Evolutionary conservation across 441 rosid genomes (phyloP), one percentile per base, ranked within the genome.

Genomic region (Adansonia rubrostipa): DNA sequence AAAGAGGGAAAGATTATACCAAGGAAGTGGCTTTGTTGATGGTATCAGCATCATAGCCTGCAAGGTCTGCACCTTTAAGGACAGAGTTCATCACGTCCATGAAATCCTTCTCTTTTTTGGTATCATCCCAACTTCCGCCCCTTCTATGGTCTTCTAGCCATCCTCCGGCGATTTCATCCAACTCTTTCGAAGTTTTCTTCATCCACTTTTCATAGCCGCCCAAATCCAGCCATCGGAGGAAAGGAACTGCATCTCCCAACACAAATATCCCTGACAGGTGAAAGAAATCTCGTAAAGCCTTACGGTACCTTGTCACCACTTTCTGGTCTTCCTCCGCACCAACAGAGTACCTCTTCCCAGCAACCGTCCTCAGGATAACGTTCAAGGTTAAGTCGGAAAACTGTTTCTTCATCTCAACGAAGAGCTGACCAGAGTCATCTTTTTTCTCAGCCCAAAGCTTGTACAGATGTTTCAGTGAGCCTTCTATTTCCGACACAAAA

Each of bases 181-280:
- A 9, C 13, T 82, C 84, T 36, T 42, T 71, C 0, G 85, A 77
- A 0, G 80, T 78, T 45, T 76, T 68, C 76, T 79, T 85, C 89
- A 84, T 86, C 11, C 77, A 61, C 78, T 76, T 86, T 78, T 82
- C 84, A 6, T 75, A 13, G 5, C 87, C 86, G 0, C 80, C 87
- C 20, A 83, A 2, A 81, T 88, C 91, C 36, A 84, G 20, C 86
- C 88, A 79, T 47, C 88, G 84, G 44, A 88, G 73, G 73, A 78
- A 84, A 0, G 90, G 88, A 10, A 84, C 66, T 0, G 83, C 84
- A 47, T 88, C 89, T 2, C 85, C 73, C 40, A 73, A 1, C 50
- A 78, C 77, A 58, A 85, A 85, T 24, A 40, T n/a, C 9, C 88
- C 89, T 9, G 36, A 0, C 36, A 79, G 73, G 36, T 76, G 83